Conservation (phyloP, 176 grass and related monocot genomes). For the Raddia guianensis region DNA sequence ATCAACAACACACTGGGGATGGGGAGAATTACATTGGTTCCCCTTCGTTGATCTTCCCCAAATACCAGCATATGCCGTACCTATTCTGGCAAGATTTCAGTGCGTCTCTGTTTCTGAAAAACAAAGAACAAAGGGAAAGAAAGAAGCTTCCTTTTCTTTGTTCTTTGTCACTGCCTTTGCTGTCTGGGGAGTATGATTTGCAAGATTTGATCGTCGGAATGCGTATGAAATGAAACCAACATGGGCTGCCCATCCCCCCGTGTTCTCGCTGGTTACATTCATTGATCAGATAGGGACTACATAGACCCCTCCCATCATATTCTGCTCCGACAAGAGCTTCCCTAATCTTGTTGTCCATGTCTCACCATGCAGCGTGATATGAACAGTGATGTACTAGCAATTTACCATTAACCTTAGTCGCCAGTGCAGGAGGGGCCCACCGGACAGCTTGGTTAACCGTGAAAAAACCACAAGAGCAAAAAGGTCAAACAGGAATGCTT, state of each 20-base stretch:
- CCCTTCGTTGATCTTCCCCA: background rate
- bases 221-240: conserved; percentile 6
- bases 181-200: conserved; percentile 35
- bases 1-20: background rate
- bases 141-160: conserved; percentile 9
- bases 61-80: background rate
- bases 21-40: background rate
- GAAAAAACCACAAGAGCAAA: too few relatives aligned
- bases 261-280: conserved; percentile 33
- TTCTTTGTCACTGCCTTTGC: background rate
- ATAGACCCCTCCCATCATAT: conserved; percentile 37
- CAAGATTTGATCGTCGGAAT: conserved; percentile 15
- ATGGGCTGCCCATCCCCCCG: conserved; percentile 34
- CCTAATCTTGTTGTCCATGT: conserved; percentile 24
- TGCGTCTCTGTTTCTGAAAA: background rate
- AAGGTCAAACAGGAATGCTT: too few relatives aligned
- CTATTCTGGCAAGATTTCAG: background rate
- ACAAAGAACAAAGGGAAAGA: background rate
- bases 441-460: too few relatives aligned
- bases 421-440: too few relatives aligned
- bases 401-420: too few relatives aligned
- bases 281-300: conserved; percentile 31
- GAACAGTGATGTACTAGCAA: too few relatives aligned
- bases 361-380: background rate
- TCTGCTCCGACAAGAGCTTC: conserved; percentile 23